Evolutionary conservation across 805 yeast species (phyloP).

Genomic region (Nakazawaea wickerhamii): DNA sequence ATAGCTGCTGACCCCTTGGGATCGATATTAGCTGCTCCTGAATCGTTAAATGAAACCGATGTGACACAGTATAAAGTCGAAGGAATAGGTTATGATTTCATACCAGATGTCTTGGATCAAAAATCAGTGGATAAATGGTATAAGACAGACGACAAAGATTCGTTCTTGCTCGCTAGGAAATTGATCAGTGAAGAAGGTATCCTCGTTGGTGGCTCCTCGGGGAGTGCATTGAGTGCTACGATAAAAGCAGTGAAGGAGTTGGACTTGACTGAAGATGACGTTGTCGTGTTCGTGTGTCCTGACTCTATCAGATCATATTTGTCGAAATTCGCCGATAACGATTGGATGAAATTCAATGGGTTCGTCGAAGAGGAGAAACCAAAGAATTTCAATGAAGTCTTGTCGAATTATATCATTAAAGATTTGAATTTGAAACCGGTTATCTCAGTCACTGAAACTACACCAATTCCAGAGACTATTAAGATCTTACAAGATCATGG

Average conservation of each 20-base stretch:
- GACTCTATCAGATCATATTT: constrained; percentile 83
- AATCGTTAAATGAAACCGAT: constrained; percentile 52
- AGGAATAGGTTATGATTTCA: constrained; percentile 87
- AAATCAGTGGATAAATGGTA: constrained; percentile 68
- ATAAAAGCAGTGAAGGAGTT: constrained; percentile 56
- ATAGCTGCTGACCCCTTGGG: constrained; percentile 87
- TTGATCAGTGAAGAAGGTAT: constrained; percentile 82
- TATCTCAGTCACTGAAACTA: constrained; percentile 59
- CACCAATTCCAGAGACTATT: constrained; percentile 59
- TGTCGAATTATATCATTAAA: constrained; percentile 43
- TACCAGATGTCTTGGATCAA: constrained; percentile 76
- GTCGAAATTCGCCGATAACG: constrained; percentile 85
- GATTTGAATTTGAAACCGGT: constrained; percentile 77
- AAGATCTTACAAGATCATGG: constrained; percentile 68
- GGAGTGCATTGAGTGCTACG: constrained; percentile 78
- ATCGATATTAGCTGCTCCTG: constrained; percentile 79
- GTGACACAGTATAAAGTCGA: constrained; percentile 68
- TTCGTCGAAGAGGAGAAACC: constrained; percentile 43
- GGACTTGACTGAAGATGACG: constrained; percentile 64
- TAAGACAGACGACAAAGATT: constrained; percentile 79
- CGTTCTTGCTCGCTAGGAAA: constrained; percentile 77
- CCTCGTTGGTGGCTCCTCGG: constrained; percentile 86
- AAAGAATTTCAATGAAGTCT: constrained; percentile 25
- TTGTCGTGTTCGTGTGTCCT: constrained; percentile 77
- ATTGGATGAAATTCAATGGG: constrained; percentile 80